Evolutionary conservation across 2,329 filamentous ascomycete species (phyloP), one percentile per base, ranked within the genome.

Genomic region (Zymoseptoria pseudotritici): DNA sequence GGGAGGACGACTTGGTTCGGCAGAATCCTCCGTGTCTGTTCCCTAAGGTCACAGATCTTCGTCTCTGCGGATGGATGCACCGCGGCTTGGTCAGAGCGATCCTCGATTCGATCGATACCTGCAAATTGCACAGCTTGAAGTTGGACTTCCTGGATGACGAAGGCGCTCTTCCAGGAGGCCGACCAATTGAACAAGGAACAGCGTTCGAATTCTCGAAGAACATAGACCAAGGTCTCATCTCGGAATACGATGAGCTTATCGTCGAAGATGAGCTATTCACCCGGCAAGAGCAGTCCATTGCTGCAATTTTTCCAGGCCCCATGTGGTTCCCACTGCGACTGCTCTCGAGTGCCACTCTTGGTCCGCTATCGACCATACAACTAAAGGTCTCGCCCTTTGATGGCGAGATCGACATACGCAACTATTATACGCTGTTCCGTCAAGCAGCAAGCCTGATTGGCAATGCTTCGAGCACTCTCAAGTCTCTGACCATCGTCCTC

Each of bases 401-500:
- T 7, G 19, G 29, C 49, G 3, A 54, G 19, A 24, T 29, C n/a
- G 61, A 63, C 29, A 3, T 60, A 17, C 58, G 61, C 7, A 60
- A 50, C 51, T 63, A 61, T 20, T 29, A 57, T 13, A 58, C 56
- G 1, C 6, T 36, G 11, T 63, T 63, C 19, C 55, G 20, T 1
- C 19, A 58, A 52, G 49, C 61, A 19, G 53, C 58, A 13, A 31
- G n/a, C 3, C 51, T 63, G 50, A 13, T 58, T 10, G 26, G 24
- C 19, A 58, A 55, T 20, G 24, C 31, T 20, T 53, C 26, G n/a
- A 31, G 46, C 13, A 61, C 36, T 50, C 73, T 97, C 58, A 96
- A 96, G 70, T 92, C 92, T 6, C 89, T 89, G 1, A 91, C 97
- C 2, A 85, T 91, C 66, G 95, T 97, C 89, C 97, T 97, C 72